These are phyloP conservation scores for Basipetospora sp. DNA, from an alignment of 2,329 filamentous ascomycete genomes.

Conservation along the genomic window DNA sequence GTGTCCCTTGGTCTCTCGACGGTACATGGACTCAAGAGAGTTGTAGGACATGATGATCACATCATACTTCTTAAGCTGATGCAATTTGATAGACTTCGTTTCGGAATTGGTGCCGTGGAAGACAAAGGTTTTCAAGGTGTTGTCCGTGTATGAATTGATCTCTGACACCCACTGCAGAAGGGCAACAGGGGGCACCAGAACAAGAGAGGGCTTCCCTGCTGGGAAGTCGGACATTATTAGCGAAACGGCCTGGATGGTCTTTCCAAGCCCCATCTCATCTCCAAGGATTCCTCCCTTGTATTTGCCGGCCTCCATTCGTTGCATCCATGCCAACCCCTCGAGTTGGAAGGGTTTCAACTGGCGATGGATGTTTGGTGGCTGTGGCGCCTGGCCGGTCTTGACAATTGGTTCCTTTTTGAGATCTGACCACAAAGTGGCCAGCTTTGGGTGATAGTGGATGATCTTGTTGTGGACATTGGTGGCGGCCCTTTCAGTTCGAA, in stretches of 20 bases:
- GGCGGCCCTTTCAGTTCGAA: conserved; percentile 13
- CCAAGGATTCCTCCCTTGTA: conserved; percentile 86
- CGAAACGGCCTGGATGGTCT: conserved; percentile 95
- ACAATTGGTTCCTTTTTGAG: conserved; percentile 55
- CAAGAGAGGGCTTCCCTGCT: conserved; percentile 64
- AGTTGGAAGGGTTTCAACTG: conserved; percentile 86
- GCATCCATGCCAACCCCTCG: conserved; percentile 90
- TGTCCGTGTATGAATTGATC: conserved; percentile 69
- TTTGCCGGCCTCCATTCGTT: conserved; percentile 65
- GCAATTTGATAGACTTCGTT: conserved; percentile 59
- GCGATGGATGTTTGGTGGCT: conserved; percentile 61
- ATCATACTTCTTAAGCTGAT: conserved; percentile 67
- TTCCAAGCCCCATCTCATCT: conserved; percentile 97
- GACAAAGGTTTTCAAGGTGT: conserved; percentile 77
- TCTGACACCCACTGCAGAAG: conserved; percentile 89
- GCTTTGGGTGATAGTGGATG: conserved; percentile 52
- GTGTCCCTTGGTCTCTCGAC: conserved; percentile 86
- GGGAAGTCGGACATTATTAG: conserved; percentile 97
- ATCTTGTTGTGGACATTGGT: conserved; percentile 3
- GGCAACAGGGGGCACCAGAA: conserved; percentile 82
- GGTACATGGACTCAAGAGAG: conserved; percentile 76
- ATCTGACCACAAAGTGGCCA: conserved; percentile 73
- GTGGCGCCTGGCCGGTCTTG: conserved; percentile 29
- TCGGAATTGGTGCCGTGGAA: conserved; percentile 79
- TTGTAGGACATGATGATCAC: conserved; percentile 97